phyloP scores from a whole-genome alignment of 106 monocot species.

The Allium sativum region DNA sequence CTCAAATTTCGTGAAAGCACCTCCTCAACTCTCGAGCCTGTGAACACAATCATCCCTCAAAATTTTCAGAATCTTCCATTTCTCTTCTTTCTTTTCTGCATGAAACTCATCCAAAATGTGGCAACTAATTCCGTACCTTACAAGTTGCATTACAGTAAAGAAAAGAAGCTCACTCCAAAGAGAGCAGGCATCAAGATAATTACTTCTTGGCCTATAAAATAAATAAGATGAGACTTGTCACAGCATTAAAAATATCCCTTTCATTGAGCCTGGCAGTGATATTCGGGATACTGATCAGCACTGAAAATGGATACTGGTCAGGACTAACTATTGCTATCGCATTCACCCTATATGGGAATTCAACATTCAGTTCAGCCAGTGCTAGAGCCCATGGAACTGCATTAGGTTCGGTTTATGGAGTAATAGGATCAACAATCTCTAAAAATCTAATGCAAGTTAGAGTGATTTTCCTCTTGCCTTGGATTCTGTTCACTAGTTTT shows the following conservation, averaged over 20 bases:
- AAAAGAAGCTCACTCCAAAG: constrained; percentile 6
- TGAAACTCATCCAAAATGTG: constrained; percentile 22
- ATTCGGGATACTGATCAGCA: constrained; percentile 36
- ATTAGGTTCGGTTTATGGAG: background rate
- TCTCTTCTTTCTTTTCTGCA: constrained; percentile 58
- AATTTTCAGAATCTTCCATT: constrained; percentile 21
- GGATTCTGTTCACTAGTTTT: background rate
- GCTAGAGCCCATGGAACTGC: constrained; percentile 1
- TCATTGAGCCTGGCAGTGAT: constrained; percentile 35
- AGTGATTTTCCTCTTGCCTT: background rate
- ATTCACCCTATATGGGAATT: constrained; percentile 17
- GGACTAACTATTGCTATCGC: constrained; percentile 47
- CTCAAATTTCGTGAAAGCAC: constrained; percentile 6
- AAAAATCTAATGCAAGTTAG: background rate
- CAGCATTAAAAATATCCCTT: constrained; percentile 30
- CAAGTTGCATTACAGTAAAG: background rate
- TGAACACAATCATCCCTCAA: background rate
- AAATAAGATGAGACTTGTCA: constrained; percentile 15
- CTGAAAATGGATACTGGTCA: constrained; percentile 37
- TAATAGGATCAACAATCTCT: background rate
- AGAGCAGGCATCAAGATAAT: background rate
- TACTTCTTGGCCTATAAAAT: background rate
- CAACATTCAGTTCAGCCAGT: background rate
- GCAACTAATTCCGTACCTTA: background rate
- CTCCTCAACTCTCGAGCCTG: background rate